Evolutionary conservation across 345 rosid species (phyloP), one percentile per base, ranked within the genome.

Genomic region (Lumnitzera littorea): DNA sequence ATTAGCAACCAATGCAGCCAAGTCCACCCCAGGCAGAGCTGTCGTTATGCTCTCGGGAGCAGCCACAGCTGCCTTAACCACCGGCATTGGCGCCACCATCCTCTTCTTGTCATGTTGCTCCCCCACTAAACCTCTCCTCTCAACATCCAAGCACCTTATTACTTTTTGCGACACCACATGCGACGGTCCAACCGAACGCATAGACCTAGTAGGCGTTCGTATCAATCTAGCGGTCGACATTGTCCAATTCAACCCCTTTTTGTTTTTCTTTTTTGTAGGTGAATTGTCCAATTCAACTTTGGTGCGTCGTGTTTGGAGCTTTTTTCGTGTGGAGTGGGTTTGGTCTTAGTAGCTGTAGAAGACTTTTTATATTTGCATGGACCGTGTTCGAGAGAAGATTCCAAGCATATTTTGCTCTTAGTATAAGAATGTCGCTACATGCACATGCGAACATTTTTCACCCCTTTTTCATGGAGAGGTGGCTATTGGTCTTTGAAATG

Each of bases 141-240:
- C 66, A 9, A 65, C 69, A 2, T 56, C 54, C 11, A 55, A 51
- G 7, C 50, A 24, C 16, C 46, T n/a, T 50, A 23, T 7, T 15
- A 31, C n/a, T 17, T 15, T 17, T 43, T 47, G 17, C 56, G 50
- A 15, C 15, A n/a, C 50, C 0, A 24, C 58, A 13, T 46, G 43
- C 50, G 2, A 13, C 8, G 23, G 29, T 15, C 25, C 46, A 8
- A 49, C 49, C 31, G 55, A 67, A 16, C 12, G 15, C 51, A 13
- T 25, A 17, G 24, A 47, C 53, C 47, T 13, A 15, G 24, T 51
- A 46, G 72, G 57, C 10, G 70, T 24, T 25, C 69, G 72, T 46
- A 73, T 36, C 56, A 80, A 27, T 59, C 79, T 77, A 48, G 81
- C 57, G 62, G 77, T 69, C 23, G 83, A 71, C 86, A 81, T 63